Evolutionary conservation across 2,329 filamentous ascomycete species (phyloP), one percentile per base, ranked within the genome.

Genomic region (Myriosclerotinia scirpicola): DNA sequence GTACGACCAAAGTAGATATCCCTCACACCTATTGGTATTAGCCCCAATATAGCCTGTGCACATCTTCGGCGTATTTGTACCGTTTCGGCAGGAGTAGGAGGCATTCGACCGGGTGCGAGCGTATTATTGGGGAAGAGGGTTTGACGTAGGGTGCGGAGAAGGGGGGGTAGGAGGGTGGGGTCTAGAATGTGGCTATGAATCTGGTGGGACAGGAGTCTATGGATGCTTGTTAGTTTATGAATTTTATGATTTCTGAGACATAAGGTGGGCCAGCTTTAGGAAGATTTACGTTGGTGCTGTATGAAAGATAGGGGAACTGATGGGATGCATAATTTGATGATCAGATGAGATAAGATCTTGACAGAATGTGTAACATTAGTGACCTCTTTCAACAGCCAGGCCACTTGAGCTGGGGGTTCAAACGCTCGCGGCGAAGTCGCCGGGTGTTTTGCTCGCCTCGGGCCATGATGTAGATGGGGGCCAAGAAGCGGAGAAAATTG

Each of bases 61-160:
- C 90, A 90, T 76, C 84, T 85, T 73, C 83, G 83, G 74, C 87
- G 86, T 73, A 93, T 87, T 72, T 83, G 82, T 62, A 80, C 81
- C 71, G 87, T 80, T 74, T 87, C 84, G 73, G 85, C 81, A 65
- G 87, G 82, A 69, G 84, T 84, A 67, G 88, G 87, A 62, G 89
- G 83, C 63, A 83, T 79, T 71, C 88, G 80, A 73, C 87, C 81
- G 71, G 86, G 84, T 67, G 88, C 89, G 69, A 90, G 88, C 73
- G 86, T 83, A 78, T 96, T 96, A 79, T 92, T 90, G 71, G 95
- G 94, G 77, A 97, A 98, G 66, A 98, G 81, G 68, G 90, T 86
- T 73, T 85, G 87, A 76, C 95, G 90, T 74, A 91, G 83, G 71
- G 87, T 85, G 76, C 87, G 86, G 73, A 94, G 84, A 71, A 91